phyloP scores from a whole-genome alignment of 805 yeast genomes.

The Wickerhamomyces ciferrii region DNA sequence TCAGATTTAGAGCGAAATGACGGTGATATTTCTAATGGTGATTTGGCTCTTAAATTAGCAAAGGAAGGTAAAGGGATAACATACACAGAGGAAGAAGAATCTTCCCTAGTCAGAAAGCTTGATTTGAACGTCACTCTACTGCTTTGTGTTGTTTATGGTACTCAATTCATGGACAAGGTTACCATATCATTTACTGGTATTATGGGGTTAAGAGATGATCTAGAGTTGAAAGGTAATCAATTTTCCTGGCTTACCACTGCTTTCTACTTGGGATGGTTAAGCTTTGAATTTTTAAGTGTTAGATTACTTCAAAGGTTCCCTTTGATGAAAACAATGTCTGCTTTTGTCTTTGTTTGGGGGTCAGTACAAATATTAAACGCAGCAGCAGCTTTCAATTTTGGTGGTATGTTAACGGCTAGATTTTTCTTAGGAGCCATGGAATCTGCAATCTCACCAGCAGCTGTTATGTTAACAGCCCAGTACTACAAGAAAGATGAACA shows the following conservation, averaged over 20 bases:
- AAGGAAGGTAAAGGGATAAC: too few relatives aligned
- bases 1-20: too few relatives aligned
- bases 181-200: conserved; percentile 32
- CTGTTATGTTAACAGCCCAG: conserved; percentile 38
- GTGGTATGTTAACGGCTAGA: conserved; percentile 37
- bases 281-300: conserved; percentile 39
- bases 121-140: conserved; percentile 31
- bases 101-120: conserved; percentile 23
- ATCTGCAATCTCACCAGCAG: conserved; percentile 39
- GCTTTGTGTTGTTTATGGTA: conserved; percentile 26
- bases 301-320: conserved; percentile 36
- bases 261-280: conserved; percentile 42
- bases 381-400: conserved; percentile 27
- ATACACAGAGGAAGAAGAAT: too few relatives aligned
- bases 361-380: conserved; percentile 27
- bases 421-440: conserved; percentile 37
- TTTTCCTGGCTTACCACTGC: conserved; percentile 40
- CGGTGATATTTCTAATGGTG: too few relatives aligned
- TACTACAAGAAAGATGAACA: conserved; percentile 39
- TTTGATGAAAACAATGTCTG: conserved; percentile 30
- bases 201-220: conserved; percentile 30
- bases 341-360: conserved; percentile 33
- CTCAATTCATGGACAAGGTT: conserved; percentile 33
- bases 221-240: conserved; percentile 30
- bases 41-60: too few relatives aligned